Evolutionary conservation across 768 basidiomycete species (phyloP), one percentile per base, ranked within the genome.

Genomic region (Leccinum disarticulatum): DNA sequence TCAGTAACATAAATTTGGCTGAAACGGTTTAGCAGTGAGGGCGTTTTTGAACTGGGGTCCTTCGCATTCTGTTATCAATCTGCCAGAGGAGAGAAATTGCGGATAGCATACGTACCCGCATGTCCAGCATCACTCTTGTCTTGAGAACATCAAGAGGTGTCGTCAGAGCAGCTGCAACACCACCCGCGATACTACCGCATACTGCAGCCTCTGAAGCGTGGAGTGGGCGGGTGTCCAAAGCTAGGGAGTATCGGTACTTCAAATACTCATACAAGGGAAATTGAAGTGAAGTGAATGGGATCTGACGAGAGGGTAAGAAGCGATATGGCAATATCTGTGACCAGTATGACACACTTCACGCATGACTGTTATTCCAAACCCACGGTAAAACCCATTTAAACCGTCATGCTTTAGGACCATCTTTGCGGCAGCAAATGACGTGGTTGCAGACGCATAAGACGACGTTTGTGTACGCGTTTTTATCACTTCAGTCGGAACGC

Each of bases 111-210:
- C 84, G 56, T 65, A 95, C 95, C 68, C 88, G 80, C 55, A 91
- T 79, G 67, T 96, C 95, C 8, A 98, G 82, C 97, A 99, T 99
- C 48, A 97, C 90, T 17, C 97, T 83, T 1, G 97, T 99, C 73
- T 99, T 99, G 35, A 97, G 81, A 2, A 98, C 97, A 68, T 99
- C 97, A 31, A 99, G 78, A 1, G 97, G 97, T 0, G 97, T 98
- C 2, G 97, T 98, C 36, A 89, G 64, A 0, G 88, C 91, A 1
- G 95, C 96, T 6, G 95, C 95, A 28, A 91, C 77, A 0, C 90
- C 96, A 8, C 97, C 97, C 0, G 97, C 91, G 50, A 96, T 78
- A 68, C 89, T 91, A 3, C 96, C 97, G 66, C 96, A 98, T 4
- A 88, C 62, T 0, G 95, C 95, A 54, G 93, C 89, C 74, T 92